Percentiles rank a stretch among this genome's conserved stretches.
Evolutionary conservation across 257 asterid genomes (phyloP).

Genomic region (Solanum megistacrolobum): DNA sequence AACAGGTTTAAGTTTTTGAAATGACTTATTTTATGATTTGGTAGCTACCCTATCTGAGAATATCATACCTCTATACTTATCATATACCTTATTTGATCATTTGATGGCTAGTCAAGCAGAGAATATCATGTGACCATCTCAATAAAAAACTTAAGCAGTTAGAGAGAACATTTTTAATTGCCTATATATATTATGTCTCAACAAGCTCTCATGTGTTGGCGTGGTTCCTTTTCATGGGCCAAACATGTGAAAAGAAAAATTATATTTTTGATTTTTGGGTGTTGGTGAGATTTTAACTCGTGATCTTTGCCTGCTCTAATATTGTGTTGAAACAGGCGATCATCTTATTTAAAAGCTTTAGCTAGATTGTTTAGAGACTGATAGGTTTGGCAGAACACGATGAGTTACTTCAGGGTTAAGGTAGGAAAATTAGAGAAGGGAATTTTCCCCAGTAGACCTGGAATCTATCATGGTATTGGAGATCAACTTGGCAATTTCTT

Average conservation of each 20-base stretch:
- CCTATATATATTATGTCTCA: not conserved
- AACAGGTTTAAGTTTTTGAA: slow-evolving; percentile 36
- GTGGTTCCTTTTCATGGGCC: not conserved
- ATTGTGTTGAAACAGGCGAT: not conserved
- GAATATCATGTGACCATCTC: not conserved
- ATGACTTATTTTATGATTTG: not conserved
- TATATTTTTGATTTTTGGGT: not conserved
- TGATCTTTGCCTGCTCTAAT: not conserved
- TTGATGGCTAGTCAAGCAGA: not conserved
- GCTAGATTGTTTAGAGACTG: slow-evolving; percentile 35
- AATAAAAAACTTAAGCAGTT: not conserved
- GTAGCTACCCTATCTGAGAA: not conserved
- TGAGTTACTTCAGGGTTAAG: slow-evolving; percentile 33
- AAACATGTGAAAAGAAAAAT: not conserved
- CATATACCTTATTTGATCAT: not conserved
- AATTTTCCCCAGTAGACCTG: slow-evolving; percentile 11
- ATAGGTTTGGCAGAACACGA: slow-evolving; percentile 57
- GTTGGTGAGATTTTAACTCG: not conserved
- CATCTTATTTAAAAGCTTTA: slow-evolving; percentile 16
- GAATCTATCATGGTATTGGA: slow-evolving; percentile 36
- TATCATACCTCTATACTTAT: not conserved
- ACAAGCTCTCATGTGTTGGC: not conserved
- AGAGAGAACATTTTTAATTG: not conserved
- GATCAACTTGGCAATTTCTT: slow-evolving; percentile 38
- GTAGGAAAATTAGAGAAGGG: slow-evolving; percentile 24